phyloP scores from a whole-genome alignment of 805 yeast species.

The Debaryomyces maramus region DNA sequence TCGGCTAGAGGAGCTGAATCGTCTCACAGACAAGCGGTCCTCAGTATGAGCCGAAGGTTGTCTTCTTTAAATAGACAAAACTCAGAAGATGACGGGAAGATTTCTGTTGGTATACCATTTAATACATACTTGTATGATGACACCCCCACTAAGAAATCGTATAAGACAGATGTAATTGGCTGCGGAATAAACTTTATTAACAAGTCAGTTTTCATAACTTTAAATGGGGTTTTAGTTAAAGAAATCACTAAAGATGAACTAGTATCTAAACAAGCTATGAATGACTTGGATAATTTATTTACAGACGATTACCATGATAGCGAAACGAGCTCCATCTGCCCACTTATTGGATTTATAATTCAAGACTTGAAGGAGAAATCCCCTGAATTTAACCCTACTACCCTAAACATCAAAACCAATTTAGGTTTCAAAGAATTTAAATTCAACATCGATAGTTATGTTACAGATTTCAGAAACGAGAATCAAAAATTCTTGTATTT shows the following conservation, averaged over 20 bases:
- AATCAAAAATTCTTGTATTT: conserved; percentile 20
- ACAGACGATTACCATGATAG: conserved; percentile 25
- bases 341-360: conserved; percentile 34
- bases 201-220: conserved; percentile 69
- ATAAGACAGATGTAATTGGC: conserved; percentile 63
- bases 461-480: conserved; percentile 43
- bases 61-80: conserved; percentile 29
- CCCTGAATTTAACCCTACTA: conserved; percentile 19
- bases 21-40: conserved; percentile 27
- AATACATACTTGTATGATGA: conserved; percentile 23
- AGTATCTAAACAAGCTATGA: conserved; percentile 16
- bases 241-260: conserved; percentile 27
- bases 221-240: conserved; percentile 63
- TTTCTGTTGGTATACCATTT: conserved; percentile 38
- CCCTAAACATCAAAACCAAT: conserved; percentile 45
- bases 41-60: conserved; percentile 38
- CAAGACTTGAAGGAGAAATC: conserved; percentile 33
- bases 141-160: conserved; percentile 9
- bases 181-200: conserved; percentile 76
- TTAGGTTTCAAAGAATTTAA: conserved; percentile 58
- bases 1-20: conserved; percentile 34
- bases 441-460: conserved; percentile 60
- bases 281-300: conserved; percentile 20
- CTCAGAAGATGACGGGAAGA: conserved; percentile 32
- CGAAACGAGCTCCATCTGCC: conserved; percentile 24